Percentiles rank a stretch among this genome's conserved stretches.
phyloP scores from a whole-genome alignment of 345 rosid species.

The Hibiscus tridactylites region DNA sequence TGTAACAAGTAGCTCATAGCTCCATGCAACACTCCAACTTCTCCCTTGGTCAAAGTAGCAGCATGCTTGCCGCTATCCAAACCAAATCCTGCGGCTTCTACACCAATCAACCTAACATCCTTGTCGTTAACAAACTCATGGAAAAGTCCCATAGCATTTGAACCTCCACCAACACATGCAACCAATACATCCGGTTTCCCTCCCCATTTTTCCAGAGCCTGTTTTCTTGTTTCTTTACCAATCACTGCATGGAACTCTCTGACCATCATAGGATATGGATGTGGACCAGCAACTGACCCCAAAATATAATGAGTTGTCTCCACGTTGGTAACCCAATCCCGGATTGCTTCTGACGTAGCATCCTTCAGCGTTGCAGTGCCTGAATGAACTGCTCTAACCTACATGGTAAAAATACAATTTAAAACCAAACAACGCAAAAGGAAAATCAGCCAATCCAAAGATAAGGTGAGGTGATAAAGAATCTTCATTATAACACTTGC shows the following conservation, averaged over 20 bases:
- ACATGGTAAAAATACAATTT: not conserved
- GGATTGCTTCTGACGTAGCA: constrained; percentile 63
- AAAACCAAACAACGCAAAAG: not conserved
- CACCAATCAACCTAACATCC: constrained; percentile 79
- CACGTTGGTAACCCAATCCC: constrained; percentile 94
- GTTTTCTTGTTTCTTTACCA: constrained; percentile 77
- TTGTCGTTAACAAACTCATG: constrained; percentile 76
- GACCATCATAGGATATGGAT: constrained; percentile 96
- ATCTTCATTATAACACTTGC: constrained; percentile 14
- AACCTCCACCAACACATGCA: constrained; percentile 91
- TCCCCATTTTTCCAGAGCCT: constrained; percentile 90
- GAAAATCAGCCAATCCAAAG: not conserved
- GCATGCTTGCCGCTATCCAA: constrained; percentile 91
- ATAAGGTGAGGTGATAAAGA: not conserved
- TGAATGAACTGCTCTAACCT: constrained; percentile 68
- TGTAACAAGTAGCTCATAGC: constrained; percentile 96
- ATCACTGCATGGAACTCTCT: constrained; percentile 88
- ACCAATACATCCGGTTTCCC: constrained; percentile 87
- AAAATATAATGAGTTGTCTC: constrained; percentile 88
- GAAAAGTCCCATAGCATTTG: constrained; percentile 91
- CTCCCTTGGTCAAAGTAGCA: constrained; percentile 82
- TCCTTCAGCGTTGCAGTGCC: constrained; percentile 72
- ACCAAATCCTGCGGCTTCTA: constrained; percentile 93
- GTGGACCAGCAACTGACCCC: constrained; percentile 94
- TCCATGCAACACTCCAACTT: constrained; percentile 87